Conservation (phyloP, 2,329 filamentous ascomycete genomes). For the Fusarium newnesense region DNA sequence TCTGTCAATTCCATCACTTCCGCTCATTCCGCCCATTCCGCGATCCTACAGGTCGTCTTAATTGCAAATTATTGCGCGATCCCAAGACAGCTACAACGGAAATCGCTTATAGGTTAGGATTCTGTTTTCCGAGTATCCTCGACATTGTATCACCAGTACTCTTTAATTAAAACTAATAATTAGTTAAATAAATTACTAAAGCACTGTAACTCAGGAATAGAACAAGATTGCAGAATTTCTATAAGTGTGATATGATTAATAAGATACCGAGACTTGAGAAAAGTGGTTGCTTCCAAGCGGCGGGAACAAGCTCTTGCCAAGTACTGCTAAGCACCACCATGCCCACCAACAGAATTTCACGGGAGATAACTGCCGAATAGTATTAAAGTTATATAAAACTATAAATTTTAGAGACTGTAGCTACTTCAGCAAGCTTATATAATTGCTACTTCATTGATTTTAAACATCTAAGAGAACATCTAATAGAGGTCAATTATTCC, state of each 20-base stretch:
- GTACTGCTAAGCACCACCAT: neutral
- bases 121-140: no score
- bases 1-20: neutral
- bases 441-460: neutral
- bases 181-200: fast-evolving
- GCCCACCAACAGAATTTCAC: neutral
- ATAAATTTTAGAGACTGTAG: neutral
- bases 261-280: fast-evolving
- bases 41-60: neutral
- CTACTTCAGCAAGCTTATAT: no score
- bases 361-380: neutral
- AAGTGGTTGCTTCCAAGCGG: neutral
- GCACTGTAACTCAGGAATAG: fast-evolving
- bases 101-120: neutral
- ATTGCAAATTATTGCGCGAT: neutral
- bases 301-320: neutral
- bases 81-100: fast-evolving
- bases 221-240: neutral
- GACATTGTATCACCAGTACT: no score
- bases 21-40: neutral
- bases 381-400: neutral
- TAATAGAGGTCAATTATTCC: neutral
- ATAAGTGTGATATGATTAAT: fast-evolving
- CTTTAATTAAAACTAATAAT: no score
- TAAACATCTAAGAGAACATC: neutral